Evolutionary conservation across 352 stramenopile genomes (phyloP).

Genomic region (Phytophthora syringae): DNA sequence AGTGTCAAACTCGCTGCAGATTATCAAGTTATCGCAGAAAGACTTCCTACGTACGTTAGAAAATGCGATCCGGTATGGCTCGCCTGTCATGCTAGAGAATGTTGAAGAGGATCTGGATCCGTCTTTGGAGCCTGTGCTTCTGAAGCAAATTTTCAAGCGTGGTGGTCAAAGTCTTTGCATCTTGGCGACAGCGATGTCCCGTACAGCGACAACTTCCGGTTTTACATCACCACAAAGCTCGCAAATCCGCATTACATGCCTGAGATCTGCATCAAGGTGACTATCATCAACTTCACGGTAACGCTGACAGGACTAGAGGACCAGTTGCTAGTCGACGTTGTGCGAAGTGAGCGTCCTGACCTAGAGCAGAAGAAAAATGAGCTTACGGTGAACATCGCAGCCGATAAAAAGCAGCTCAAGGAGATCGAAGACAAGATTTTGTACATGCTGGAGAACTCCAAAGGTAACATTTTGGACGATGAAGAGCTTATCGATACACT

Average conservation of each 20-base stretch:
- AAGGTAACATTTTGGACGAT: constrained; percentile 95
- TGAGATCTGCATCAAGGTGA: constrained; percentile 96
- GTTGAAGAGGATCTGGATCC: constrained; percentile 94
- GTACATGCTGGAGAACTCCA: constrained; percentile 93
- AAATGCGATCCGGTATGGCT: constrained; percentile 92
- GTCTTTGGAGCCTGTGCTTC: constrained; percentile 91
- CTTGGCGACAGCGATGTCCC: constrained; percentile 93
- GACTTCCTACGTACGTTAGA: constrained; percentile 93
- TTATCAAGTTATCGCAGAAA: constrained; percentile 94
- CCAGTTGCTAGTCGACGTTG: constrained; percentile 93
- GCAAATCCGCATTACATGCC: constrained; percentile 95
- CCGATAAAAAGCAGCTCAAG: constrained; percentile 93
- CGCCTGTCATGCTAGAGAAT: constrained; percentile 93
- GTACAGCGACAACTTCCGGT: constrained; percentile 93
- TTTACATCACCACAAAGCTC: constrained; percentile 96
- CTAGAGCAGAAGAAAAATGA: constrained; percentile 93
- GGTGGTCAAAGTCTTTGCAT: constrained; percentile 72
- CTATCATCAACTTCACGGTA: constrained; percentile 96
- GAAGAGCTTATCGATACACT: constrained; percentile 94
- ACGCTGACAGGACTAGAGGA: constrained; percentile 93
- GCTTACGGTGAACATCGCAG: constrained; percentile 92
- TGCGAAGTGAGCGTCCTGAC: constrained; percentile 92
- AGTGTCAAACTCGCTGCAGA: constrained; percentile 70
- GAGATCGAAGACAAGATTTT: constrained; percentile 96
- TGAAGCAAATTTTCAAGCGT: constrained; percentile 95